phyloP scores from a whole-genome alignment of 2,329 filamentous ascomycete species.

The Pyricularia pennisetigena region DNA sequence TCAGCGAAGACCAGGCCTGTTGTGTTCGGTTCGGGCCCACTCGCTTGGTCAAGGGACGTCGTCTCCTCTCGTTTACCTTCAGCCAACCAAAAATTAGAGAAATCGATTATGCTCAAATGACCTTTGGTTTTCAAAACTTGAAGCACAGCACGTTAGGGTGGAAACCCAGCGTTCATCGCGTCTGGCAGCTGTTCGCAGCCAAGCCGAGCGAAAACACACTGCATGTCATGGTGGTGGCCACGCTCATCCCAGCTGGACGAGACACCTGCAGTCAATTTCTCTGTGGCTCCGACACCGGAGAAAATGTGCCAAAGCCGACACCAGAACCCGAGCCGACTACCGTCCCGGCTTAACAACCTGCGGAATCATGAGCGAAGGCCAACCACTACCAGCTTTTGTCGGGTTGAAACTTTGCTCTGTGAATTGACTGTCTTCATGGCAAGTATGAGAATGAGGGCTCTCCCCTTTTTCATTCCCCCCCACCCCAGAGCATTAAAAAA shows the following conservation, averaged over 20 bases:
- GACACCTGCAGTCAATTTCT: background rate
- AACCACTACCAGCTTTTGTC: background rate
- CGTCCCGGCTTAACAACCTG: background rate
- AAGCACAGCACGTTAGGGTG: no score
- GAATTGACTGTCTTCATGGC: no score
- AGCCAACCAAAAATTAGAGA: background rate
- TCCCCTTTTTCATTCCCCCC: no score
- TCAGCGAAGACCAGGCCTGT: background rate
- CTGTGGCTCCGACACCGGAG: background rate
- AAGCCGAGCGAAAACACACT: background rate
- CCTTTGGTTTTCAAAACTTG: background rate
- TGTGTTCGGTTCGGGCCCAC: background rate
- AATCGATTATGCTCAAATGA: background rate
- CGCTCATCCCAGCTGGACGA: background rate
- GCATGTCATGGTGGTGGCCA: background rate
- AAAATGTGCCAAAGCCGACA: background rate
- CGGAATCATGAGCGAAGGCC: background rate
- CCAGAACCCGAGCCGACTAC: background rate
- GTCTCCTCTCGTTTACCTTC: background rate
- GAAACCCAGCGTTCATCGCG: background rate
- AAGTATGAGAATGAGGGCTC: no score
- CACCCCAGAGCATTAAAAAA: no score
- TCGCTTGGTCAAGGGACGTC: background rate
- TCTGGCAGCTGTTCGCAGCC: background rate
- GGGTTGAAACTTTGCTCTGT: no score